These are phyloP conservation scores for Lasiosphaeria ovina DNA, from an alignment of 495 filamentous ascomycete genomes.

Conservation along the genomic window DNA sequence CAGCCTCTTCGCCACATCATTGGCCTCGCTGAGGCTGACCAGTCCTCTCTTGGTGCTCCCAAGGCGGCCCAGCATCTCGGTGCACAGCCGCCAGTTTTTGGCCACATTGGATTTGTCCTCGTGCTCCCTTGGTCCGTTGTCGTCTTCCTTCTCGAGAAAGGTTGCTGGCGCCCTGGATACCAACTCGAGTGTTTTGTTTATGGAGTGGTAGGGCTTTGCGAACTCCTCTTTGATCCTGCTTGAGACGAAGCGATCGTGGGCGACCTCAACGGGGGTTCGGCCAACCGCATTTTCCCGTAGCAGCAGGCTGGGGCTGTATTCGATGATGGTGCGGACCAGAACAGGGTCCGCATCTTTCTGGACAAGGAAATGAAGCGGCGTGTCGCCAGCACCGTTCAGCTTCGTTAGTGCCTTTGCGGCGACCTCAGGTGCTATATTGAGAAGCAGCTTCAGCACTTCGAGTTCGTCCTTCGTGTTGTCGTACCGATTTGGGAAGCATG, in stretches of 20 bases:
- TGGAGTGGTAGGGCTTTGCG: not conserved
- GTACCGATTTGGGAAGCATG: slow-evolving; percentile 5
- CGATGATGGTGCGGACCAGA: slow-evolving; percentile 50
- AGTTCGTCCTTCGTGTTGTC: slow-evolving; percentile 13
- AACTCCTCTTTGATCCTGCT: slow-evolving; percentile 1
- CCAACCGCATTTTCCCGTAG: slow-evolving; percentile 70
- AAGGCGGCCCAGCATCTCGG: slow-evolving; percentile 25
- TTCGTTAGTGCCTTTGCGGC: slow-evolving; percentile 50
- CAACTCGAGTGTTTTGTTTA: slow-evolving; percentile 1
- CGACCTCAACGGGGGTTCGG: slow-evolving; percentile 64
- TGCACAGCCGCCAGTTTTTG: slow-evolving; percentile 32
- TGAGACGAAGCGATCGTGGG: slow-evolving; percentile 50
- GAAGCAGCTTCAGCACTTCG: slow-evolving; percentile 40
- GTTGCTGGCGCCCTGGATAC: not conserved
- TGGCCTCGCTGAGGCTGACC: slow-evolving; percentile 68
- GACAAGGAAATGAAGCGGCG: slow-evolving; percentile 59
- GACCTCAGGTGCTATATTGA: slow-evolving; percentile 49
- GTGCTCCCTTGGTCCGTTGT: not conserved
- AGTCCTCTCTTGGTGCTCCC: slow-evolving; percentile 52
- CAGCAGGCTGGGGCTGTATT: slow-evolving; percentile 55
- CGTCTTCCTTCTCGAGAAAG: slow-evolving; percentile 4
- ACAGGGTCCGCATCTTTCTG: slow-evolving; percentile 29
- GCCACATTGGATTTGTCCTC: slow-evolving; percentile 19
- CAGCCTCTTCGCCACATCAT: slow-evolving; percentile 67
- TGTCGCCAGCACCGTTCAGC: slow-evolving; percentile 66